Evolutionary conservation across 768 basidiomycete species (phyloP).

Genomic region (Mycena latifolia): DNA sequence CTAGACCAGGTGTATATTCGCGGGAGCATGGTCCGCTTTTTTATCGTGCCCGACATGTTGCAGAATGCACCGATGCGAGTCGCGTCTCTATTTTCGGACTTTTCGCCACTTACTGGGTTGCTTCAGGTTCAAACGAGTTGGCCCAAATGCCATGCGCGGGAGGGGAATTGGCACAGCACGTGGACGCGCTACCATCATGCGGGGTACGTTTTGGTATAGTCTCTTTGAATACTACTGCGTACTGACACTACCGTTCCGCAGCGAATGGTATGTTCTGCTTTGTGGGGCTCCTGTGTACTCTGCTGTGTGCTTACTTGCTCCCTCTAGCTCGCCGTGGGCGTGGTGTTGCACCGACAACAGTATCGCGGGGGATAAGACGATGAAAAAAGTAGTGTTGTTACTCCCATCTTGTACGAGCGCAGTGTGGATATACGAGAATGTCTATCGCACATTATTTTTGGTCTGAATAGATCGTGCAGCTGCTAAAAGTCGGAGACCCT

Average conservation of each 20-base stretch:
- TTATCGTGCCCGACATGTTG: conserved; percentile 99
- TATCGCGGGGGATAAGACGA: conserved; percentile 82
- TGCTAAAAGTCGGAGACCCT: conserved; percentile 87
- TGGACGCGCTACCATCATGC: conserved; percentile 98
- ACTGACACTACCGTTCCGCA: conserved; percentile 47
- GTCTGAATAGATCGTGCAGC: too few species aligned
- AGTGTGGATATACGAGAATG: conserved; percentile 12
- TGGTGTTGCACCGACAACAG: conserved; percentile 75
- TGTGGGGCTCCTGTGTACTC: background rate
- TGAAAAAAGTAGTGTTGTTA: conserved; percentile 51
- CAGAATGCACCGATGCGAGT: conserved; percentile 98
- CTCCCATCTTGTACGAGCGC: conserved; percentile 28
- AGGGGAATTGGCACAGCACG: conserved; percentile 99
- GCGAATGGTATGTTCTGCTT: conserved; percentile 76
- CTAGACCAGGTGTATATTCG: conserved; percentile 99
- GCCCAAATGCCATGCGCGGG: conserved; percentile 98
- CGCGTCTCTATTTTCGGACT: conserved; percentile 20
- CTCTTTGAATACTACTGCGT: conserved; percentile 28
- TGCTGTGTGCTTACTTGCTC: conserved; percentile 34
- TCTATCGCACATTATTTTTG: conserved; percentile 17
- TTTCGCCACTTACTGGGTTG: conserved; percentile 23
- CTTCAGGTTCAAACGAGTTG: conserved; percentile 97
- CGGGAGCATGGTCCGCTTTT: conserved; percentile 98
- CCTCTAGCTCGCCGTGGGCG: conserved; percentile 86
- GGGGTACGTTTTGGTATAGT: conserved; percentile 70